Base-by-base conservation (phyloP, 2,329 filamentous ascomycete genomes). In the Penicillium sp. region DNA sequence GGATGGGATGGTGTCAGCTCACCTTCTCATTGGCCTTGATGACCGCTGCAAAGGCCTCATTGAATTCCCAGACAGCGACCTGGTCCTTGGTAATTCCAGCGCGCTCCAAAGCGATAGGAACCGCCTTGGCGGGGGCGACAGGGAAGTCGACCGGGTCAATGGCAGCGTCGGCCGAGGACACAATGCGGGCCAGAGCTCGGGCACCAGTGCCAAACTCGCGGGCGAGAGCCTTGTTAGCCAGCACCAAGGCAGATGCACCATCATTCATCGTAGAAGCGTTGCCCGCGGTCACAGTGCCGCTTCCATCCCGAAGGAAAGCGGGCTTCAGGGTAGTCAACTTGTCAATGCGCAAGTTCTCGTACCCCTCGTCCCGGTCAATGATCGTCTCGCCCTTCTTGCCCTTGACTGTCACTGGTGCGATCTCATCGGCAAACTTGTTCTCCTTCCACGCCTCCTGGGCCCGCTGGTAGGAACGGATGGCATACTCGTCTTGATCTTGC, bases 11-110 rank as follows among this genome's bases (percentile, higher is more conserved):
- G 11, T 26, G 18, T 13, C n/a, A 41, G 52, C 68, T 61, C 62
- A 85, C 84, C 81, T 95, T 90, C 62, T 88, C 85, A 65, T 97
- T 96, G 37, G 91, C 90, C 66, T 93, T 90, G 69, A 96, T 93
- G 28, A 96, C 90, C 4, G 88, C 88, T 27, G 93, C 91, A 66
- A 98, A 98, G 0, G 93, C 93, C 73, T 98, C 93, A 69, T 98
- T 98, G 71, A 98, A 95, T 69, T 97, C 93, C 91, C 93, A 97
- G 24, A 96, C 75, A 4, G 91, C 84, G 39, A 98, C 89, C 68
- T 97, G 87, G 40, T 94, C 86, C 71, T 90, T 89, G 55, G 82
- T 88, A 57, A 98, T 90, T 9, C 91, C 90, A 1, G 93, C 93
- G 48, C 90, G 81, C 70, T 90, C 81, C 43, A 98, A 77, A 9